These are phyloP conservation scores for Camellia japonica DNA, from an alignment of 148 eudicot genomes.

Conservation along the genomic window DNA sequence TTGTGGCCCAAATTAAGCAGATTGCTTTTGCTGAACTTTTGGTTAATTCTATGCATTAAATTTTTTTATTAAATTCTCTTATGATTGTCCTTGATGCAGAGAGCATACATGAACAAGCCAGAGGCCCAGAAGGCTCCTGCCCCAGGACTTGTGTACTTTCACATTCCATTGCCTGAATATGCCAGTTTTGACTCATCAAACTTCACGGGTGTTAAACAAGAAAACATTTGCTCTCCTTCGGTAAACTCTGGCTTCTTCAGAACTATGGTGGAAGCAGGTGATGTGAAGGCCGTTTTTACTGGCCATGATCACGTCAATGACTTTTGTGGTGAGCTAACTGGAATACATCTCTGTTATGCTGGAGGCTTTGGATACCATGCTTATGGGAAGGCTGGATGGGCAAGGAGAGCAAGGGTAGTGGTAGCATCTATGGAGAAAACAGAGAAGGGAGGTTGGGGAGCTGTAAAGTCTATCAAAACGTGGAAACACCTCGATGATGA, in stretches of 20 bases:
- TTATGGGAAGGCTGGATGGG: constrained; percentile 93
- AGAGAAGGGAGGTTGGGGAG: constrained; percentile 60
- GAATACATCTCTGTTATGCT: constrained; percentile 79
- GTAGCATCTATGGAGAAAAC: constrained; percentile 61
- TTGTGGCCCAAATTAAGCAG: not conserved
- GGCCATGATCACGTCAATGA: constrained; percentile 97
- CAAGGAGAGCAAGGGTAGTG: constrained; percentile 86
- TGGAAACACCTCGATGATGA: constrained; percentile 87
- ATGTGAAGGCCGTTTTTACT: constrained; percentile 71
- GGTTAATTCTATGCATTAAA: not conserved
- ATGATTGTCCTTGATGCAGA: constrained; percentile 36
- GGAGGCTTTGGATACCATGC: constrained; percentile 99
- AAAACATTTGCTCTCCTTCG: constrained; percentile 73
- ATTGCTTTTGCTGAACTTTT: not conserved
- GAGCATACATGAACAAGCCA: constrained; percentile 44
- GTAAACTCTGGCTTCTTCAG: constrained; percentile 85
- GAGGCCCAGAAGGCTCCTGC: constrained; percentile 51
- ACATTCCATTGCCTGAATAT: constrained; percentile 88
- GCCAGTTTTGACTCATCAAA: constrained; percentile 64
- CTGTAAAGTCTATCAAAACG: constrained; percentile 70
- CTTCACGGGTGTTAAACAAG: constrained; percentile 77
- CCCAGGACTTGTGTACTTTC: constrained; percentile 87
- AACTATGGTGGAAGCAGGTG: constrained; percentile 71
- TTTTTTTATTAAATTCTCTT: not conserved
- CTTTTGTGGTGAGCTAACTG: constrained; percentile 70